A percentile compares a stretch with the other conserved stretches of the same genome.
phyloP scores from a whole-genome alignment of 345 rosid genomes.

The Raphanus raphanistrum region DNA sequence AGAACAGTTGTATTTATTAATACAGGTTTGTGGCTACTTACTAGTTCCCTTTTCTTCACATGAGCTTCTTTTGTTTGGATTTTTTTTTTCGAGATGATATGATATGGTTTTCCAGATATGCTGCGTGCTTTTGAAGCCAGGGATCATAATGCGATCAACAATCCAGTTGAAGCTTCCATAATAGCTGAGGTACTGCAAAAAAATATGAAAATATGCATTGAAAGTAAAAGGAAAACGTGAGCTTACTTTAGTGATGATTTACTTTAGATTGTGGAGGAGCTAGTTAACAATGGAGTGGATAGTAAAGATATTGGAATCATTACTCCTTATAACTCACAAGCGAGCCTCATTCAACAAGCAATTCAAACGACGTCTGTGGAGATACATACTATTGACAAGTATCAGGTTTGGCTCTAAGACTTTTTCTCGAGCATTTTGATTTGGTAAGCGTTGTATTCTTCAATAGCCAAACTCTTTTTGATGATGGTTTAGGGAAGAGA shows the following conservation, averaged over 20 bases:
- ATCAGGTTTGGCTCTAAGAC: conserved; percentile 59
- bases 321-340: conserved; percentile 94
- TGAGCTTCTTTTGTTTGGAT: conserved; percentile 10
- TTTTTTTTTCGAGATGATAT: conserved; percentile 9
- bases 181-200: conserved; percentile 61
- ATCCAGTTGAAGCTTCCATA: conserved; percentile 82
- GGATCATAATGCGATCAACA: conserved; percentile 67
- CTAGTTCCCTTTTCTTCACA: conserved; percentile 12
- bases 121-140: conserved; percentile 75
- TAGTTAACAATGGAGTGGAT: conserved; percentile 61
- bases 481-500: conserved; percentile 75
- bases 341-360: conserved; percentile 57
- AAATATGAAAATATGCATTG: not conserved
- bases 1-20: conserved; percentile 67
- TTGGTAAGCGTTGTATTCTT: not conserved
- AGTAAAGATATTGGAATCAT: conserved; percentile 82
- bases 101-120: conserved; percentile 51
- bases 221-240: conserved; percentile 2
- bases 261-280: conserved; percentile 57
- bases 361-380: conserved; percentile 59
- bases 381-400: conserved; percentile 92
- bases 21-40: conserved; percentile 58
- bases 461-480: conserved; percentile 8
- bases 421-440: conserved; percentile 2
- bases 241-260: not conserved